A percentile compares a stretch with the other conserved stretches of the same genome.
phyloP scores from a whole-genome alignment of 139 green algal species.

The Penium margaritaceum region DNA sequence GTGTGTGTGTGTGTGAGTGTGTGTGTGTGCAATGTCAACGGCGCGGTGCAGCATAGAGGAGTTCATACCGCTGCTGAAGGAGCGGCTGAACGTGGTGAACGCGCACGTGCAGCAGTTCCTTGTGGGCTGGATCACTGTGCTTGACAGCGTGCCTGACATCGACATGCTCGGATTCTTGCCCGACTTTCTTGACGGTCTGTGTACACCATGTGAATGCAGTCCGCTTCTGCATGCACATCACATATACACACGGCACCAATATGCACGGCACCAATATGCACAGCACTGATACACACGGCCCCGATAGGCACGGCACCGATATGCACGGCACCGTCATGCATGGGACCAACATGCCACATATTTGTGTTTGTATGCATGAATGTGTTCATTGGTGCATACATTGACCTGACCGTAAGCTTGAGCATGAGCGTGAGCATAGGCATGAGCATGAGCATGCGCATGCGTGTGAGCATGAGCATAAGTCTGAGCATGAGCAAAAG shows the following conservation, averaged over 20 bases:
- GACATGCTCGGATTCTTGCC: slow-evolving; percentile 82
- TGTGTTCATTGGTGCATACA: no score
- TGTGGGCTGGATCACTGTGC: slow-evolving; percentile 68
- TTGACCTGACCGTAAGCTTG: no score
- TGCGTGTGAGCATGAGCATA: no score
- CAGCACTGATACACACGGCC: neutral
- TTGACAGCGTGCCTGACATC: slow-evolving; percentile 79
- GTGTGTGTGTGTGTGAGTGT: neutral
- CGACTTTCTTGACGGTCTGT: slow-evolving; percentile 67
- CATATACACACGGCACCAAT: slow-evolving; percentile 38
- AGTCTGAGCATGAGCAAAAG: no score
- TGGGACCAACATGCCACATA: no score
- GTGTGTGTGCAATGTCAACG: neutral
- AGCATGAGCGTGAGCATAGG: no score
- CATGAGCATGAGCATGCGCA: no score
- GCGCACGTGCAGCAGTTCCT: slow-evolving; percentile 76
- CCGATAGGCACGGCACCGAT: slow-evolving; percentile 33
- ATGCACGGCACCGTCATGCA: slow-evolving; percentile 82
- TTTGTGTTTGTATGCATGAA: no score
- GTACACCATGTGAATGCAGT: neutral
- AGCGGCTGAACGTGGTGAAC: slow-evolving; percentile 71
- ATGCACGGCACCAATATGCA: slow-evolving; percentile 83
- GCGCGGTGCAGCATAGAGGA: slow-evolving; percentile 16
- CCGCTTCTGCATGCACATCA: neutral
- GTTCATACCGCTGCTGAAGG: slow-evolving; percentile 75